Base-by-base conservation (phyloP, 148 eudicot genomes). In the Cornus kousa region DNA sequence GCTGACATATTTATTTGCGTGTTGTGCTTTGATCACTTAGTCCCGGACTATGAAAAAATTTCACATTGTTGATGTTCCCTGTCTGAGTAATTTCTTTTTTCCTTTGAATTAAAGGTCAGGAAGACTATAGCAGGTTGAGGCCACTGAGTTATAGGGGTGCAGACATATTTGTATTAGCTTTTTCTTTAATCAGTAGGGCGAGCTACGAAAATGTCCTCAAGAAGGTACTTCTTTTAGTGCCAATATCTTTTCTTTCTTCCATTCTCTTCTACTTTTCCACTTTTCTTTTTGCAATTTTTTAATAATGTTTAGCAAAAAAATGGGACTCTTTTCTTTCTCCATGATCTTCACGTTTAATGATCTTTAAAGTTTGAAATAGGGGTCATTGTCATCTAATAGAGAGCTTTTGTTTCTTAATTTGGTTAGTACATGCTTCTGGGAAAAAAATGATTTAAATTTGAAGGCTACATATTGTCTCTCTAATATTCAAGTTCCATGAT, bases 131-230 rank as follows among this genome's bases (percentile, higher is more conserved):
- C 83, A 91, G 95, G 80, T 83, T 91, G 83, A 89, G 93, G 87
- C 95, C 95, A 80, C 85, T 91, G 79, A 91, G 95, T 77, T 91
- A 91, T 82, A 87, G 95, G 80, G 93, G 95, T 77, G 93, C 95
- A 48, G 93, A 91, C 78, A 84, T 91, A 60, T 91, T 91, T 88
- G 91, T 91, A n/a, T 78, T 91, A 76, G 95, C 95, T 53, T 91
- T 91, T 83, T 89, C 93, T 73, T 87, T 91, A 74, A 89, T 91
- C 68, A 91, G 93, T 82, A 87, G 90, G 79, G 89, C 95, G 55
- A 91, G 93, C 86, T 91, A 91, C 80, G 95, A 91, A 83, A 91
- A 91, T 89, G 91, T 91, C 68, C 88, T 90, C 57, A 91, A 91
- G 87, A 91, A 91, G 95, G 95, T 92, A 87, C 73, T 66, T 4